These are phyloP conservation scores for Pseudogymnoascus sp. DNA, from an alignment of 2,329 filamentous ascomycete species.

Conservation along the genomic window DNA sequence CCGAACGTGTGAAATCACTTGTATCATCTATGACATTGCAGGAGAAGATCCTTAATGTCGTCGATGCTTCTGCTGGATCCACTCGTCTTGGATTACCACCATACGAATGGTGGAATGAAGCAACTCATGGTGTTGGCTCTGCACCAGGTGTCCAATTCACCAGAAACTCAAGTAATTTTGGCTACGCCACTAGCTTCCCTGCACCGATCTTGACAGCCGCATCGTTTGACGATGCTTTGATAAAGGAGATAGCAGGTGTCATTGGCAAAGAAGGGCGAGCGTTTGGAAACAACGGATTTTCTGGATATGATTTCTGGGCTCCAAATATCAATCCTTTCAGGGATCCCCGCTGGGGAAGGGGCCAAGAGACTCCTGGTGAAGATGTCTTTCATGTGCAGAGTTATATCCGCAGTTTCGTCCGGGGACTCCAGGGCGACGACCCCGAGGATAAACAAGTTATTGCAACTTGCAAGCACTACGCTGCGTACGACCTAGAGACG, in stretches of 20 bases:
- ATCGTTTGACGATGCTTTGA: constrained; percentile 55
- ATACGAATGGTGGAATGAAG: constrained; percentile 44
- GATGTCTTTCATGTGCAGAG: constrained; percentile 42
- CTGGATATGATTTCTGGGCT: constrained; percentile 53
- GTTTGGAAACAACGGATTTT: constrained; percentile 52
- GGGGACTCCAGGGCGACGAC: constrained; percentile 44
- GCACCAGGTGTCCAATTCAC: constrained; percentile 48
- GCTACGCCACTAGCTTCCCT: constrained; percentile 56
- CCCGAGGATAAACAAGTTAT: constrained; percentile 38
- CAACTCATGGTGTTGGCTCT: constrained; percentile 51
- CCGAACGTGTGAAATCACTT: constrained; percentile 16
- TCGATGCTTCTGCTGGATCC: constrained; percentile 15
- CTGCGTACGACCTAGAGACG: constrained; percentile 40
- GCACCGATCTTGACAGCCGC: constrained; percentile 55
- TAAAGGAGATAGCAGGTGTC: constrained; percentile 46
- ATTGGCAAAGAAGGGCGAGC: constrained; percentile 55
- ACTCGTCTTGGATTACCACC: constrained; percentile 18
- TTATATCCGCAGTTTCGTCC: constrained; percentile 46
- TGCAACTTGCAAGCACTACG: constrained; percentile 53
- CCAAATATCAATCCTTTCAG: constrained; percentile 61
- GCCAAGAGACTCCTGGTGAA: constrained; percentile 52
- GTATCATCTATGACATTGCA: constrained; percentile 6
- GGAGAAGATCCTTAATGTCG: constrained; percentile 6
- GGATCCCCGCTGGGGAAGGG: constrained; percentile 55
- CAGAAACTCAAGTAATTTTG: constrained; percentile 40